These are phyloP conservation scores for Fraxinus albicans DNA, from an alignment of 305 asterid species.

Conservation along the genomic window DNA sequence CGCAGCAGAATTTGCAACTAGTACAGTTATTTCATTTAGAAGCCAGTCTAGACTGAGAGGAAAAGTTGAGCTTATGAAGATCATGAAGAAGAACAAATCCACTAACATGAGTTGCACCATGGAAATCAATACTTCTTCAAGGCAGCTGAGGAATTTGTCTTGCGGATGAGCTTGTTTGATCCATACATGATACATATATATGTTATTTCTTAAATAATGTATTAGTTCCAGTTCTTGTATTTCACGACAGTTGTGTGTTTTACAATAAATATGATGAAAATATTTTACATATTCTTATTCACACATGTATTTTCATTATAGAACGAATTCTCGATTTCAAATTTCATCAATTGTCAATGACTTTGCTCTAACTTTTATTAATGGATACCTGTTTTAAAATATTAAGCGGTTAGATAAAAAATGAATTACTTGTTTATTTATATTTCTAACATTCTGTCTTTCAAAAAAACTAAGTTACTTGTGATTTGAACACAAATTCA, in stretches of 20 bases:
- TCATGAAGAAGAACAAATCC: constrained; percentile 25
- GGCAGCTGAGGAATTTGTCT: neutral
- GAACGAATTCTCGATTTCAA: too few species aligned
- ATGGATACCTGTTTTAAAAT: too few species aligned
- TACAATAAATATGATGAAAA: neutral
- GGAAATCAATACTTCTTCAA: neutral
- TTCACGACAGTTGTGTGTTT: neutral
- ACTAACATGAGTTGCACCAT: constrained; percentile 24
- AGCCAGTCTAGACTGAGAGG: constrained; percentile 24
- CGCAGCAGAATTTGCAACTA: neutral
- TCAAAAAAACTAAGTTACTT: too few species aligned
- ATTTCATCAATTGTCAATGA: too few species aligned
- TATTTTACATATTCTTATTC: too few species aligned
- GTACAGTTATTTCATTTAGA: constrained; percentile 11
- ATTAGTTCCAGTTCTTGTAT: neutral
- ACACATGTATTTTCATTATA: too few species aligned
- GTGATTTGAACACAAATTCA: too few species aligned
- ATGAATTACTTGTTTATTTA: too few species aligned
- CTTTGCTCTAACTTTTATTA: too few species aligned
- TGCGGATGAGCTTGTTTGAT: neutral
- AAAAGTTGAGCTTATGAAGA: constrained; percentile 18
- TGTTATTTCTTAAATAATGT: neutral
- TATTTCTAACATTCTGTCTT: too few species aligned
- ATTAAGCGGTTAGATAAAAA: too few species aligned
- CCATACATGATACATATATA: too few species aligned